Evolutionary conservation across 176 grass and related monocot genomes (phyloP), one percentile per base, ranked within the genome.

Genomic region (Musa itinerans): DNA sequence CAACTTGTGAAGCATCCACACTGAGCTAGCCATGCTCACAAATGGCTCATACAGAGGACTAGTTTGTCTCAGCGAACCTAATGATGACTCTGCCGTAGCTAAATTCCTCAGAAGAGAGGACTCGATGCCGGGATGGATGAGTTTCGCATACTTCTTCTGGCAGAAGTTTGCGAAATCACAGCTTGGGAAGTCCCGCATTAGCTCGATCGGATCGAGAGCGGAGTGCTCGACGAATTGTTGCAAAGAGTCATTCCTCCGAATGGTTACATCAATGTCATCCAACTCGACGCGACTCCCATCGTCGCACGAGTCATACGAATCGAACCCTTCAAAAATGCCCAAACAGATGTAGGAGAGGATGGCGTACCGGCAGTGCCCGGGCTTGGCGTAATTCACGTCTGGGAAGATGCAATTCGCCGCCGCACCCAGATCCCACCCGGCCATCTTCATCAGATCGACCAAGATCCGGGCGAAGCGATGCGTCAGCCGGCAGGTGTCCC

Each of bases 221-320:
- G 90, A 99, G 34, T 99, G 91, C 83, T 88, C 86, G 10, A 99
- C 94, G 91, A 99, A 99, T 81, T 89, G 95, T 84, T 75, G 81
- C 65, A 99, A 23, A 2, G 90, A 99, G 67, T 94, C 84, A 24
- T 87, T 87, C 78, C 88, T 86, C 0, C 82, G 73, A 8, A 83
- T 79, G 17, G 71, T 83, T 0, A 82, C 77, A 17, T 85, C 82
- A 4, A 87, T 79, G 51, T 78, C 80, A 68, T 85, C 80, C 10
- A 54, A 68, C 15, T 51, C 74, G 6, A 12, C 9, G 0, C 79
- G 14, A 16, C 74, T 75, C 27, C 52, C 64, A 66, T 81, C 2
- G 51, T 78, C 23, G 2, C 81, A 79, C 14, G 94, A 99, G 56
- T 83, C 73, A 53, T 89, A 89, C 2, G 84, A 94, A 59, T 99